Conservation (phyloP, 2,329 filamentous ascomycete genomes). For the Lachnellula cervina region DNA sequence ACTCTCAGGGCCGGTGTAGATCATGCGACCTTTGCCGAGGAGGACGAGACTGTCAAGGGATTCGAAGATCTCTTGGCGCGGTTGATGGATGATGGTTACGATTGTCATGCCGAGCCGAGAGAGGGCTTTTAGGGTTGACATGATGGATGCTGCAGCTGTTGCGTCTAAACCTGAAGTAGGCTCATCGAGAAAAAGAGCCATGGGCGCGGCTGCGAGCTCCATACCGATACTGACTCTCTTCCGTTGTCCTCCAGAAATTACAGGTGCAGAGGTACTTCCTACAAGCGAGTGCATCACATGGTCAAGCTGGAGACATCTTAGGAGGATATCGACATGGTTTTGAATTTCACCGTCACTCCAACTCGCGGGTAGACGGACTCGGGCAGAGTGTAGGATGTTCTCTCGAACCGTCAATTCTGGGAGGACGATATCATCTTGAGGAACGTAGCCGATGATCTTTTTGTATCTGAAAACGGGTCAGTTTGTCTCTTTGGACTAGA, state of each 20-base stretch:
- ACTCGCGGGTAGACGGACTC: slow-evolving; percentile 46
- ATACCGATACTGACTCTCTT: slow-evolving; percentile 61
- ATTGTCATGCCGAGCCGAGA: slow-evolving; percentile 50
- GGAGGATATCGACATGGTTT: slow-evolving; percentile 50
- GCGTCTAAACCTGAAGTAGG: slow-evolving; percentile 58
- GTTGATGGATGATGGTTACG: slow-evolving; percentile 52
- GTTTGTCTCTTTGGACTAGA: neutral
- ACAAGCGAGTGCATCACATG: slow-evolving; percentile 42
- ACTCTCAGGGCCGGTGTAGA: slow-evolving; percentile 47
- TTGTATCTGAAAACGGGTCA: slow-evolving; percentile 40
- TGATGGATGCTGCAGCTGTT: slow-evolving; percentile 59
- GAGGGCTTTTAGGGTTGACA: slow-evolving; percentile 56
- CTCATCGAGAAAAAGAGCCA: slow-evolving; percentile 58
- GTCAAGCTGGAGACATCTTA: slow-evolving; percentile 44
- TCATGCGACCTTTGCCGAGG: slow-evolving; percentile 51
- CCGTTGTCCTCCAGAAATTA: slow-evolving; percentile 56
- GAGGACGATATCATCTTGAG: slow-evolving; percentile 56
- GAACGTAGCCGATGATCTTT: slow-evolving; percentile 57
- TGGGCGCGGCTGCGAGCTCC: slow-evolving; percentile 52
- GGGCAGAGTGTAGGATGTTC: slow-evolving; percentile 56
- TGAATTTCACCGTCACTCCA: slow-evolving; percentile 47
- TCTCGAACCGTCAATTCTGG: slow-evolving; percentile 57
- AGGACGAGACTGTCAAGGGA: slow-evolving; percentile 60
- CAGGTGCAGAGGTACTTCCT: slow-evolving; percentile 54
- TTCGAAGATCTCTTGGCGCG: slow-evolving; percentile 49